A percentile compares a stretch with the other conserved stretches of the same genome.
Conservation (phyloP, 2,329 filamentous ascomycete genomes). For the Ascochyta koolunga region DNA sequence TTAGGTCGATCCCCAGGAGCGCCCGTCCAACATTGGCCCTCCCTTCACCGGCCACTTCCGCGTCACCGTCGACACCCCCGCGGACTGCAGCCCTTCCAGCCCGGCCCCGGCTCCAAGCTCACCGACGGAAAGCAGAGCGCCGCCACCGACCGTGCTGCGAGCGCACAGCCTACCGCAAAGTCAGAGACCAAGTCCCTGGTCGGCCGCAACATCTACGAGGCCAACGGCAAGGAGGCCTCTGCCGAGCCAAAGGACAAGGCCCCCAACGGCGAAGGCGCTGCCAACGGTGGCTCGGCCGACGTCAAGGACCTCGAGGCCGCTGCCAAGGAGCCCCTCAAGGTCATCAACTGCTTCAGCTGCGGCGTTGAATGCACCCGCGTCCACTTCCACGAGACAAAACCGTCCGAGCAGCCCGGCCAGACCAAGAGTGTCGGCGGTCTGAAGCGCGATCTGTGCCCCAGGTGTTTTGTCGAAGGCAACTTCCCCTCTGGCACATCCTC, state of each 20-base stretch:
- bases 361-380: conserved; percentile 84
- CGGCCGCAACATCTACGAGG: conserved; percentile 93
- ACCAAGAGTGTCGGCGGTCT: conserved; percentile 63
- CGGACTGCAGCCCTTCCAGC: conserved; percentile 93
- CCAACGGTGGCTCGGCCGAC: conserved; percentile 70
- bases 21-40: conserved; percentile 92
- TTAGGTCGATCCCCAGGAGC: conserved; percentile 93
- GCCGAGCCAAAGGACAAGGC: conserved; percentile 68
- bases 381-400: conserved; percentile 73
- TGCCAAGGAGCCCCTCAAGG: conserved; percentile 67
- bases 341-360: conserved; percentile 85
- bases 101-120: conserved; percentile 72
- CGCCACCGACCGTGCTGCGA: conserved; percentile 74
- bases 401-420: conserved; percentile 54
- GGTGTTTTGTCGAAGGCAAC: conserved; percentile 84
- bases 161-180: conserved; percentile 70
- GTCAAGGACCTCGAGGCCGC: conserved; percentile 67
- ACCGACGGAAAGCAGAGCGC: conserved; percentile 66
- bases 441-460: conserved; percentile 89
- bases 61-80: conserved; percentile 95
- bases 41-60: conserved; percentile 98
- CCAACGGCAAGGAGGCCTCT: conserved; percentile 82
- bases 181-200: conserved; percentile 89
- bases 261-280: conserved; percentile 65
- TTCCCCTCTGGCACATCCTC: conserved; percentile 80